Evolutionary conservation across 225 moss, liverwort and hornwort genomes (phyloP).

Genomic region (Takakia lepidozioides): DNA sequence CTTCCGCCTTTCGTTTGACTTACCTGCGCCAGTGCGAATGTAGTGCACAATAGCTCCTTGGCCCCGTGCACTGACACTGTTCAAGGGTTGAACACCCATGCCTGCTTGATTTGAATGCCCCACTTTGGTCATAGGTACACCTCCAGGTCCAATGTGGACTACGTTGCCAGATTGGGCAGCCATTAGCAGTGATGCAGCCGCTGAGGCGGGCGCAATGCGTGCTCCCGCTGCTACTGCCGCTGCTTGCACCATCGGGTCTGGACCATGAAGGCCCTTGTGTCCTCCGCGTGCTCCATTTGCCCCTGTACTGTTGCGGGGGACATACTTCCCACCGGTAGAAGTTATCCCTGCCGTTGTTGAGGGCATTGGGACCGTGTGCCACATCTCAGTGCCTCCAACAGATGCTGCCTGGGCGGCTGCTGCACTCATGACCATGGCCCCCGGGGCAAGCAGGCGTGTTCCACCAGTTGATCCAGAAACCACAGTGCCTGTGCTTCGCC

Average conservation of each 20-base stretch:
- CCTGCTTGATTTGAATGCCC: slow-evolving; percentile 66
- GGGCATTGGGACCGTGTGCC: slow-evolving; percentile 37
- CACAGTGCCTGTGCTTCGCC: slow-evolving; percentile 24
- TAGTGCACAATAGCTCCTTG: slow-evolving; percentile 82
- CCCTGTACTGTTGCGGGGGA: slow-evolving; percentile 42
- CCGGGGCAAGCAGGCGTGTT: slow-evolving; percentile 23
- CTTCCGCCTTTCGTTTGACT: slow-evolving; percentile 1
- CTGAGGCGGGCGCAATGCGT: slow-evolving; percentile 82
- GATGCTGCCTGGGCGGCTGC: slow-evolving; percentile 39
- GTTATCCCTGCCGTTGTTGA: slow-evolving; percentile 14
- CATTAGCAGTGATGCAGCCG: slow-evolving; percentile 86
- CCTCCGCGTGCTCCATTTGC: slow-evolving; percentile 33
- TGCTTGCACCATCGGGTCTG: slow-evolving; percentile 94
- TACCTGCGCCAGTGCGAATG: slow-evolving; percentile 78
- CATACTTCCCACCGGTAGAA: slow-evolving; percentile 50
- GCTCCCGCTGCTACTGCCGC: slow-evolving; percentile 97
- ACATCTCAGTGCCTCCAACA: slow-evolving; percentile 40
- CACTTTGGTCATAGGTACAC: slow-evolving; percentile 69
- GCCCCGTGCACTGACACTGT: slow-evolving; percentile 22
- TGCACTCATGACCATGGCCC: slow-evolving; percentile 43
- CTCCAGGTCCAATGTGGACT: slow-evolving; percentile 85
- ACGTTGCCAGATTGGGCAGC: slow-evolving; percentile 93
- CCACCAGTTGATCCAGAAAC: slow-evolving; percentile 17
- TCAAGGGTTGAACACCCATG: slow-evolving; percentile 24
- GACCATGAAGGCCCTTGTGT: slow-evolving; percentile 53